These are phyloP conservation scores for Neurospora cerealis DNA, from an alignment of 495 filamentous ascomycete genomes.

Conservation along the genomic window DNA sequence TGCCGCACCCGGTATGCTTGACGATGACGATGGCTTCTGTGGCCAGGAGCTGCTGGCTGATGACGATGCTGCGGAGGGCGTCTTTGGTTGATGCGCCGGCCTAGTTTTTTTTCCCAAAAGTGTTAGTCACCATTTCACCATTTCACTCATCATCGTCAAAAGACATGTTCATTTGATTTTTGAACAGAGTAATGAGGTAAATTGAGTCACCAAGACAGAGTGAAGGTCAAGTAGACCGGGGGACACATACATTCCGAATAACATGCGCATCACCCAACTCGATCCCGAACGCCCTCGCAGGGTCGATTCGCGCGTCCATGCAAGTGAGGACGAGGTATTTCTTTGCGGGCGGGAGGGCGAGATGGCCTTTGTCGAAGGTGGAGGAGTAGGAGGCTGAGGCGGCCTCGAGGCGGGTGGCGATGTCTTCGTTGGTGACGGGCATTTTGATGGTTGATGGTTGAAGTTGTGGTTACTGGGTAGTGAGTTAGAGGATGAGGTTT, in stretches of 20 bases:
- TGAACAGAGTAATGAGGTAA: too few species aligned
- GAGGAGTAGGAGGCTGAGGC: constrained; percentile 53
- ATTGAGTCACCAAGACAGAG: too few species aligned
- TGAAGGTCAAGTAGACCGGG: too few species aligned
- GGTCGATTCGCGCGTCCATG: constrained; percentile 79
- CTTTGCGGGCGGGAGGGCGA: constrained; percentile 66
- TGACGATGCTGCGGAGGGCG: constrained; percentile 62
- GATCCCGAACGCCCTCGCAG: constrained; percentile 61
- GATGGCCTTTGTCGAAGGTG: constrained; percentile 51
- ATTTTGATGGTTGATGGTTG: constrained; percentile 2
- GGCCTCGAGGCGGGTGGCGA: constrained; percentile 22
- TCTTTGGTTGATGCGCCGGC: constrained; percentile 57
- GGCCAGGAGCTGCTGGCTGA: constrained; percentile 74
- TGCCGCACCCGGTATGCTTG: constrained; percentile 76
- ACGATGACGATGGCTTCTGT: constrained; percentile 67
- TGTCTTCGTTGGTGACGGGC: constrained; percentile 41
- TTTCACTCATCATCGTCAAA: too few species aligned
- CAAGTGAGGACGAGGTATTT: constrained; percentile 59
- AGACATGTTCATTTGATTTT: too few species aligned
- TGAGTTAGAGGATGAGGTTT: not conserved
- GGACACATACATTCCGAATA: constrained; percentile 52
- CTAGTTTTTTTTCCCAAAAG: constrained; percentile 14
- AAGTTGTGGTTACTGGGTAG: too few species aligned
- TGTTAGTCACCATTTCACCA: too few species aligned
- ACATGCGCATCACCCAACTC: constrained; percentile 69